Base-by-base conservation (phyloP, 306 rosid genomes). In the Arachis stenosperma region DNA sequence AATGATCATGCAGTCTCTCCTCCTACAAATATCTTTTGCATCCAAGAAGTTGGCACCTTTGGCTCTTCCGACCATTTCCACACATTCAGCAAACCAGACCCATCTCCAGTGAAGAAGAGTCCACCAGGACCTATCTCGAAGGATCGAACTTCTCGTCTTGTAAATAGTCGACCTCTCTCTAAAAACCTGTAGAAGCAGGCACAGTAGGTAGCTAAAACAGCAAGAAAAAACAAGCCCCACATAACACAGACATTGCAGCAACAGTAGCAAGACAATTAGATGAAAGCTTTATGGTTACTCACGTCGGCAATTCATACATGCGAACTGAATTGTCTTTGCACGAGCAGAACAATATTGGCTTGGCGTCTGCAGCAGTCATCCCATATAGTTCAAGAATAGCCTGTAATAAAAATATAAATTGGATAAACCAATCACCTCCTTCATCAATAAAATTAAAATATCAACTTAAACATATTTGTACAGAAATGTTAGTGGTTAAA, bases 251-350 rank as follows among this genome's bases (percentile, higher is more conserved):
- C 27, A 54, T 13, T 15, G 14, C 1, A 37, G 41, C 22, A 5
- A 33, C 5, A 10, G 41, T 58, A 2, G 7, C 47, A 61, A 61
- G n/a, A 61, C 66, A 12, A 47, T 29, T 7, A 12, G 4, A 70
- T 8, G 9, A 7, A 2, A 44, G 40, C 63, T 61, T 48, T 0
- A 44, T 10, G 40, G n/a, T 48, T 3, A 86, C 91, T 77, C 54
- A 83, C 87, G 74, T 79, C 70, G 92, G 86, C 42, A 87, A 58
- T 68, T 83, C 90, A 29, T 80, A 82, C 33, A 87, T 5, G 3
- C 57, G 37, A 48, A 89, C 87, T 5, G 77, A 75, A 67, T 75
- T 76, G 75, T 85, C 84, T 73, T 6, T 61, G 40, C 73, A 61
- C 0, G 87, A 87, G 81, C 73, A 78, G 50, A 65, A 76, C 66